Percentiles rank a stretch among this genome's conserved stretches.
These are phyloP conservation scores for Phytophthora fragariaefolia DNA, from an alignment of 352 stramenopile genomes.

Conservation along the genomic window DNA sequence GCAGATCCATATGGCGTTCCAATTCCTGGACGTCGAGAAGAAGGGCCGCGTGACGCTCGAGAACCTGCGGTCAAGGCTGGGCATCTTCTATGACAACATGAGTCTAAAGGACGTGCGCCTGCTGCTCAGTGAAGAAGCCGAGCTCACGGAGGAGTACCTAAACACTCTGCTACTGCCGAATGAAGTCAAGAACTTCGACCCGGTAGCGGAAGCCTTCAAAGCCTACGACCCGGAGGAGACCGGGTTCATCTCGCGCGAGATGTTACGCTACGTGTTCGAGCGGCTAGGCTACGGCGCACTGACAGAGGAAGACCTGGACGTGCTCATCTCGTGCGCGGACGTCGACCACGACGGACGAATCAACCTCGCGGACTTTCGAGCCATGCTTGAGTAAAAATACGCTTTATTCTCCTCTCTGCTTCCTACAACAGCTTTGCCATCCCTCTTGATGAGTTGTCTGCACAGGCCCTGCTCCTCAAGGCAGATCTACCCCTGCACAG, in stretches of 20 bases:
- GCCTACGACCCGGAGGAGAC: constrained; percentile 90
- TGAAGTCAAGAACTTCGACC: constrained; percentile 92
- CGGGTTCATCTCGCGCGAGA: constrained; percentile 81
- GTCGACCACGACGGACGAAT: constrained; percentile 84
- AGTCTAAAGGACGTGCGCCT: constrained; percentile 82
- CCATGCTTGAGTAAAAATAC: constrained; percentile 60
- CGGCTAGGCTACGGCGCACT: constrained; percentile 80
- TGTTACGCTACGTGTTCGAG: constrained; percentile 88
- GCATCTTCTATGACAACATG: constrained; percentile 91
- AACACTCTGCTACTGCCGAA: constrained; percentile 85
- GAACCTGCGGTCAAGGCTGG: constrained; percentile 78
- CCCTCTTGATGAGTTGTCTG: background rate
- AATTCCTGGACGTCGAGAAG: constrained; percentile 90
- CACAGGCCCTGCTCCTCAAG: background rate
- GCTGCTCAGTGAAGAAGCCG: constrained; percentile 85
- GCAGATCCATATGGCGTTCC: constrained; percentile 87
- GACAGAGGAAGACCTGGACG: constrained; percentile 82
- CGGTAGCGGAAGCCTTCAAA: constrained; percentile 89
- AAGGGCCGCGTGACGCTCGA: constrained; percentile 82
- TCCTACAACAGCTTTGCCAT: constrained; percentile 20
- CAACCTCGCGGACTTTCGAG: constrained; percentile 83
- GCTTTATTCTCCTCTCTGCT: constrained; percentile 24
- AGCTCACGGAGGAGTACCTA: constrained; percentile 79
- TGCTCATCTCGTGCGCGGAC: constrained; percentile 89
- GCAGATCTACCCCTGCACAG: background rate